Evolutionary conservation across 306 rosid genomes (phyloP), one percentile per base, ranked within the genome.

Genomic region (Malus sylvestris): DNA sequence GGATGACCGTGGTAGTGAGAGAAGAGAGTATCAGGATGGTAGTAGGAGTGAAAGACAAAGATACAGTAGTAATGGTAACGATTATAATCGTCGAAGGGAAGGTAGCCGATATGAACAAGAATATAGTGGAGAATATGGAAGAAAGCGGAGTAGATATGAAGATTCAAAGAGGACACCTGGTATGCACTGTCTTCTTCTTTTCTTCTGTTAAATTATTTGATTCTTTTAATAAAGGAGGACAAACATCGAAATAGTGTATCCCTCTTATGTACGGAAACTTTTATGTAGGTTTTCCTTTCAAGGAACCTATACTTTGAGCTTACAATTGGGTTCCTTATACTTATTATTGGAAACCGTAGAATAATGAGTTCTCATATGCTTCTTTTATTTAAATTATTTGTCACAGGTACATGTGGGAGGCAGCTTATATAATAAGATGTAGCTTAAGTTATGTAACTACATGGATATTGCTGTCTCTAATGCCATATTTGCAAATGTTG

Each of bases 81-180:
- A 86, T 57, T 77, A 77, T 66, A 80, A 90, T 87, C 75, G 75
- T 70, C 88, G 89, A 80, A 88, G 89, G 85, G 91, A 84, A 80
- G 84, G 68, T 73, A 81, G 82, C 23, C 87, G 91, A 78, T 84
- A 90, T 78, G 94, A 86, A 71, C 82, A 22, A 81, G 91, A 84
- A 45, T 68, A 81, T 77, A 86, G 70, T 63, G 87, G 92, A 73
- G 86, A 78, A 72, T 38, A 76, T 79, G 87, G 78, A 73, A 76
- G 84, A 64, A 95, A 88, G 80, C 85, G 88, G 74, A 81, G 78
- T 80, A 88, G 92, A 92, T 83, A 88, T 70, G 97, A 92, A 70
- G 81, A 86, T 81, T 87, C 98, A 76, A 87, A 86, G 78, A 86
- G 95, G 87, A 88, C 90, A 51, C 90, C 97, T 35, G 97, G 98